Conservation (phyloP, 1,139 yeast genomes). For the Yamadazyma epiphylla region DNA sequence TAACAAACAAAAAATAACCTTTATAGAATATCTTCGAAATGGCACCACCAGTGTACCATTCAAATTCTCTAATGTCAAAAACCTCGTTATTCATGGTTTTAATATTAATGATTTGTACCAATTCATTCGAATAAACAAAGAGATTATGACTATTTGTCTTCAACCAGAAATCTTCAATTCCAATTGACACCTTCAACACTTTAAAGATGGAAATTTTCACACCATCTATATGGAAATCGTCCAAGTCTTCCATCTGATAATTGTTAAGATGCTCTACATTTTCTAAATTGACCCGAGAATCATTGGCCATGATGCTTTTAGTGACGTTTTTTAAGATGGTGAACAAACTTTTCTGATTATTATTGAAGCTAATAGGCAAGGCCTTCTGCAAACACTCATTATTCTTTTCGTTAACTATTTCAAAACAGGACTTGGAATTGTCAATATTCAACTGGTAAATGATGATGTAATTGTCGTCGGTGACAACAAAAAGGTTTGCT, state of each 20-base stretch:
- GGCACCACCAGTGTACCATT: slow-evolving; percentile 26
- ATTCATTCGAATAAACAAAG: slow-evolving; percentile 24
- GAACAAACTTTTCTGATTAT: slow-evolving; percentile 15
- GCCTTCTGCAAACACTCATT: slow-evolving; percentile 28
- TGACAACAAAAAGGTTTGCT: slow-evolving; percentile 32
- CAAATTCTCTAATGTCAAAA: slow-evolving; percentile 23
- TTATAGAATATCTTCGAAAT: slow-evolving; percentile 11
- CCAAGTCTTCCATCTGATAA: slow-evolving; percentile 24
- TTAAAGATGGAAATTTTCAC: slow-evolving; percentile 30
- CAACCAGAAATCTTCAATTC: slow-evolving; percentile 33
- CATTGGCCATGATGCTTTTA: slow-evolving; percentile 27
- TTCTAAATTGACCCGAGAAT: slow-evolving; percentile 23
- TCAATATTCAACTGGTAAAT: slow-evolving; percentile 32
- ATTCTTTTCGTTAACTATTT: slow-evolving; percentile 17
- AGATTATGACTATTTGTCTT: slow-evolving; percentile 38
- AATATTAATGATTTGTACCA: slow-evolving; percentile 34
- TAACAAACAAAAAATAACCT: slow-evolving; percentile 21
- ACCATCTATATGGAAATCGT: slow-evolving; percentile 23
- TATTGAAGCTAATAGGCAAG: slow-evolving; percentile 19
- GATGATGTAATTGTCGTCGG: slow-evolving; percentile 28
- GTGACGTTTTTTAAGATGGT: slow-evolving; percentile 36
- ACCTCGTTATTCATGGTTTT: slow-evolving; percentile 29
- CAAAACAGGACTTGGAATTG: slow-evolving; percentile 29
- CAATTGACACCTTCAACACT: slow-evolving; percentile 34
- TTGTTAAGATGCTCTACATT: slow-evolving; percentile 38